phyloP scores from a whole-genome alignment of 306 rosid species.

The Quercus parvula region DNA sequence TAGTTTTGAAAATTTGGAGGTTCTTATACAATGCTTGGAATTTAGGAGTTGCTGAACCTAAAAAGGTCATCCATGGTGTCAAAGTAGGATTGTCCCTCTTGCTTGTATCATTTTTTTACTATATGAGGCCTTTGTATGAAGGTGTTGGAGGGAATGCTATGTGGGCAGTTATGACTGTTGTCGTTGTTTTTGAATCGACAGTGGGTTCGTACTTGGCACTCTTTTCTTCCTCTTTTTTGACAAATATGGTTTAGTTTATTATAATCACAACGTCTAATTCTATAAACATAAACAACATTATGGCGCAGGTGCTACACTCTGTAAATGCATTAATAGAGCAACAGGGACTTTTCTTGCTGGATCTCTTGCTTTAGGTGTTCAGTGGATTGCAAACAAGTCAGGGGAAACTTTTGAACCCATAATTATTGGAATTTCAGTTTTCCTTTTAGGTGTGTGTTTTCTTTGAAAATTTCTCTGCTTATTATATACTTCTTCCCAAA shows the following conservation, averaged over 20 bases:
- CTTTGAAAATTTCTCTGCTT: neutral
- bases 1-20: neutral
- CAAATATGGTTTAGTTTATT: neutral
- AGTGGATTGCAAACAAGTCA: neutral
- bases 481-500: neutral
- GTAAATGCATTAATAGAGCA: neutral
- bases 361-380: neutral
- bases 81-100: neutral
- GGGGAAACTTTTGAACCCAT: neutral
- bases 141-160: neutral
- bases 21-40: neutral
- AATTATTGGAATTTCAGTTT: neutral
- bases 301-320: neutral
- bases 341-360: neutral
- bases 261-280: neutral
- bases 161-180: neutral
- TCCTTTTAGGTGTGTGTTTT: neutral
- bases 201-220: neutral
- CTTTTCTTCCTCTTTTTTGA: too few species aligned
- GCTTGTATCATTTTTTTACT: neutral
- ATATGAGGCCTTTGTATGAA: neutral
- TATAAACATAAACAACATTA: neutral
- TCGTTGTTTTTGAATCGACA: neutral
- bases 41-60: neutral
- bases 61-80: neutral